Evolutionary conservation across 139 green algal species (phyloP).

Genomic region (Axilococcus clingmanii): DNA sequence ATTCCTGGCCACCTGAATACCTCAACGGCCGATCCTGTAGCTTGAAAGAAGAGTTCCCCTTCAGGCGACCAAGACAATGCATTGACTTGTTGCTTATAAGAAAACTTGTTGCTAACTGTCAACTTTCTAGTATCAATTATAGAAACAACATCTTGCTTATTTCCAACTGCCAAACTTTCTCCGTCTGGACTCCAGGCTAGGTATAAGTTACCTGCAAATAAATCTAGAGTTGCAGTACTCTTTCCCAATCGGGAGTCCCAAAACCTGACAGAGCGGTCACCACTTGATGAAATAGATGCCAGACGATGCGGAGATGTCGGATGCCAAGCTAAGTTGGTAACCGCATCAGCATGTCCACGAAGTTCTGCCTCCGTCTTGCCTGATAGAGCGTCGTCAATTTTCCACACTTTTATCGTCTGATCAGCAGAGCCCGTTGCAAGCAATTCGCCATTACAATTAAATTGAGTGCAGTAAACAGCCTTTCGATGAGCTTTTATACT

Average conservation of each 20-base stretch:
- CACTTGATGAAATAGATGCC: constrained; percentile 8
- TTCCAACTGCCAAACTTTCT: constrained; percentile 21
- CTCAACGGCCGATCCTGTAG: constrained; percentile 12
- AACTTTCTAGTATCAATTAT: constrained; percentile 22
- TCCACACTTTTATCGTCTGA: constrained; percentile 18
- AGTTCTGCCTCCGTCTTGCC: constrained; percentile 19
- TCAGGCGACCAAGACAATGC: constrained; percentile 11
- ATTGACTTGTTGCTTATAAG: constrained; percentile 21
- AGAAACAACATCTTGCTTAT: constrained; percentile 16
- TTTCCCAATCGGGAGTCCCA: constrained; percentile 17
- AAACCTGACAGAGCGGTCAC: constrained; percentile 24
- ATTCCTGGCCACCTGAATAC: constrained; percentile 15
- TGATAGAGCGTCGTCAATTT: too few relatives aligned
- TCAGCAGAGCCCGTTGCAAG: constrained; percentile 27
- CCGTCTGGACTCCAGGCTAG: constrained; percentile 19
- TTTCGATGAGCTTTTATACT: constrained; percentile 7
- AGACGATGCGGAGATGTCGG: constrained; percentile 17
- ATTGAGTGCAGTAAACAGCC: too few relatives aligned
- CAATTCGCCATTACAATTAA: constrained; percentile 15
- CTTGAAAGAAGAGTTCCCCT: constrained; percentile 4
- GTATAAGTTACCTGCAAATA: constrained; percentile 18
- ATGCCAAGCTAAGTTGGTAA: constrained; percentile 26
- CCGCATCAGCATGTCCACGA: constrained; percentile 14
- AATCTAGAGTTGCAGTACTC: constrained; percentile 22
- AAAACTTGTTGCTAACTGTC: constrained; percentile 19